These are phyloP conservation scores for Barbarea vulgaris DNA, from an alignment of 345 rosid species.

Conservation along the genomic window DNA sequence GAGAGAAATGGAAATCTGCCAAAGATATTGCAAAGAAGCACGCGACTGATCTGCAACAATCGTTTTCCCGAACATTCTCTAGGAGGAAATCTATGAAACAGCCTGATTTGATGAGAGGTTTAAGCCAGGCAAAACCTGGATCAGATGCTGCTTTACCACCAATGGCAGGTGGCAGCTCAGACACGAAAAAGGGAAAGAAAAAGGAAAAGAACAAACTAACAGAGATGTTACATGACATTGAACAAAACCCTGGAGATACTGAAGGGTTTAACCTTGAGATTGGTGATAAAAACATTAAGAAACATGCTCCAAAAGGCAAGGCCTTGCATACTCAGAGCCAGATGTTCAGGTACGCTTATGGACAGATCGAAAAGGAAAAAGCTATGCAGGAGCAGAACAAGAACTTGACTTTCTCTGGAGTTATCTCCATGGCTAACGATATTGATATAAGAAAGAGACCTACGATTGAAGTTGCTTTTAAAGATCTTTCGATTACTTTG, in stretches of 20 bases:
- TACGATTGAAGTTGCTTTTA: conserved; percentile 77
- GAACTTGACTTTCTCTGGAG: conserved; percentile 90
- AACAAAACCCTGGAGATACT: conserved; percentile 64
- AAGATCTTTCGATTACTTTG: conserved; percentile 78
- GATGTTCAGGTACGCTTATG: conserved; percentile 92
- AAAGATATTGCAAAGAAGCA: conserved; percentile 84
- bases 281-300: conserved; percentile 73
- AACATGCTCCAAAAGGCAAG: conserved; percentile 78
- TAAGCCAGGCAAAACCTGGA: conserved; percentile 64
- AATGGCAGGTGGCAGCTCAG: conserved; percentile 40
- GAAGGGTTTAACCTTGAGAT: conserved; percentile 79
- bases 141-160: conserved; percentile 62
- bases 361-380: conserved; percentile 91
- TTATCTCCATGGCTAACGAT: conserved; percentile 80
- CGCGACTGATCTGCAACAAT: conserved; percentile 68
- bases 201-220: conserved; percentile 72
- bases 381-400: conserved; percentile 84
- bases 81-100: conserved; percentile 60
- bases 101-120: conserved; percentile 51
- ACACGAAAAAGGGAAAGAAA: conserved; percentile 60
- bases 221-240: conserved; percentile 78
- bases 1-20: conserved; percentile 91
- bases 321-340: conserved; percentile 89
- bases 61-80: conserved; percentile 85
- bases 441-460: conserved; percentile 71